Evolutionary conservation across 1,284 basidiomycete genomes (phyloP).

Genomic region (Pascua sp.): DNA sequence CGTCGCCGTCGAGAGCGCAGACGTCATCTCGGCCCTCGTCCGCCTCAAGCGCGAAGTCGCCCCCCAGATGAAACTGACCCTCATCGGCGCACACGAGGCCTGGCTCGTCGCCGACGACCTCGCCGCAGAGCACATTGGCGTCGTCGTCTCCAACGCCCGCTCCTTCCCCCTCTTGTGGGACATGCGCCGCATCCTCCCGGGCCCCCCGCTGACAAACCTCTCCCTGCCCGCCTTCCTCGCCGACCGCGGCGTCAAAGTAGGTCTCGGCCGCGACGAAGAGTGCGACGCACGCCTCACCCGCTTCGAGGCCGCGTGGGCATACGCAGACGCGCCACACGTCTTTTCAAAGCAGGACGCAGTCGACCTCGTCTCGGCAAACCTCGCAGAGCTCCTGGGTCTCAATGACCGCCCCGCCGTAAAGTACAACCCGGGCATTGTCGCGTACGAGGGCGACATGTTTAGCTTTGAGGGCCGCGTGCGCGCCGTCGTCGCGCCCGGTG

Average conservation of each 20-base stretch:
- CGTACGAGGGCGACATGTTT: constrained; percentile 54
- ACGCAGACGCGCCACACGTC: constrained; percentile 49
- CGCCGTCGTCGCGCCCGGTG: constrained; percentile 29
- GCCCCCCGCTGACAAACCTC: constrained; percentile 67
- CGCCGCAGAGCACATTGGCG: constrained; percentile 63
- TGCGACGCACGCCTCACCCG: constrained; percentile 66
- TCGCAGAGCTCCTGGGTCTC: constrained; percentile 65
- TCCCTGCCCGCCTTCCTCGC: constrained; percentile 64
- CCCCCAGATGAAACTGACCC: constrained; percentile 46
- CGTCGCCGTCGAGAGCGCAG: constrained; percentile 65
- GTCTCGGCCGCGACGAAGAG: constrained; percentile 61
- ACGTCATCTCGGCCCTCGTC: constrained; percentile 70
- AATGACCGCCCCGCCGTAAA: constrained; percentile 23
- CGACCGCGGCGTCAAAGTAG: constrained; percentile 68
- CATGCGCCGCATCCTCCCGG: constrained; percentile 63
- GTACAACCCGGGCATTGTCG: constrained; percentile 59
- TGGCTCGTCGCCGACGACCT: constrained; percentile 66
- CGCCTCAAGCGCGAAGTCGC: constrained; percentile 70
- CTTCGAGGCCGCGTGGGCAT: constrained; percentile 68
- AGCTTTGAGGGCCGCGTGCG: constrained; percentile 33
- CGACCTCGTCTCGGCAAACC: constrained; percentile 60
- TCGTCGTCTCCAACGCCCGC: constrained; percentile 63
- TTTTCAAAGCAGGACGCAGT: constrained; percentile 58
- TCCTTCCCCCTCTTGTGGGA: constrained; percentile 69
- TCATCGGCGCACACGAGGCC: constrained; percentile 70